These are phyloP conservation scores for Talaromyces nanjingensis DNA, from an alignment of 495 filamentous ascomycete genomes.

Conservation along the genomic window DNA sequence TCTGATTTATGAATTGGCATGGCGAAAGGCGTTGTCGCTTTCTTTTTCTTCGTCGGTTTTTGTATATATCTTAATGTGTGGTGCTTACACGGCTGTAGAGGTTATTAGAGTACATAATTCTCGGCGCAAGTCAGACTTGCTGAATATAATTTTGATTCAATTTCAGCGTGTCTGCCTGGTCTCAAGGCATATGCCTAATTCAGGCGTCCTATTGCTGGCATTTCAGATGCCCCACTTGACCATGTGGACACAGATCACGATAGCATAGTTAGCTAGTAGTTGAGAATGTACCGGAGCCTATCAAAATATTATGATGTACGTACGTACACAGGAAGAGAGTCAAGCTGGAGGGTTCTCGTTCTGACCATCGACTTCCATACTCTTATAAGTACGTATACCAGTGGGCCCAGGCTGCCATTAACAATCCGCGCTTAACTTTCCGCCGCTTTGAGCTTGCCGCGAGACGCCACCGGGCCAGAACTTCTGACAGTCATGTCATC, in stretches of 20 bases:
- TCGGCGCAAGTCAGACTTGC: neutral
- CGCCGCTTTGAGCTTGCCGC: neutral
- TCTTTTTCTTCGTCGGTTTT: conserved; percentile 8
- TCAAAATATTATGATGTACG: neutral
- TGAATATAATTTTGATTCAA: neutral
- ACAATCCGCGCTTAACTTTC: neutral
- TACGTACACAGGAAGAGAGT: neutral
- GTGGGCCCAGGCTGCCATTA: neutral
- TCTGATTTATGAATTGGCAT: conserved; percentile 12
- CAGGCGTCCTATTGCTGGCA: neutral
- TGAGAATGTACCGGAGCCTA: neutral
- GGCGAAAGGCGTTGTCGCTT: conserved; percentile 23
- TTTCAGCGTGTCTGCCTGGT: conserved; percentile 6
- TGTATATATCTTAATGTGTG: conserved; percentile 5
- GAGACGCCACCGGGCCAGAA: neutral
- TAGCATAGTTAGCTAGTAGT: neutral
- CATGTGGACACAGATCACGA: neutral
- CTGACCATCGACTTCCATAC: neutral
- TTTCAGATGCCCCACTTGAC: neutral
- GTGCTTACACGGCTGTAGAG: neutral
- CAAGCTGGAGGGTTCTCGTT: neutral
- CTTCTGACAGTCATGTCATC: neutral
- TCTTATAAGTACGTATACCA: neutral
- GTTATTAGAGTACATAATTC: conserved; percentile 2
- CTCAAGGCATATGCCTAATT: neutral